phyloP scores from a whole-genome alignment of 2,329 filamentous ascomycete species.

The Gaeumannomyces tritici region DNA sequence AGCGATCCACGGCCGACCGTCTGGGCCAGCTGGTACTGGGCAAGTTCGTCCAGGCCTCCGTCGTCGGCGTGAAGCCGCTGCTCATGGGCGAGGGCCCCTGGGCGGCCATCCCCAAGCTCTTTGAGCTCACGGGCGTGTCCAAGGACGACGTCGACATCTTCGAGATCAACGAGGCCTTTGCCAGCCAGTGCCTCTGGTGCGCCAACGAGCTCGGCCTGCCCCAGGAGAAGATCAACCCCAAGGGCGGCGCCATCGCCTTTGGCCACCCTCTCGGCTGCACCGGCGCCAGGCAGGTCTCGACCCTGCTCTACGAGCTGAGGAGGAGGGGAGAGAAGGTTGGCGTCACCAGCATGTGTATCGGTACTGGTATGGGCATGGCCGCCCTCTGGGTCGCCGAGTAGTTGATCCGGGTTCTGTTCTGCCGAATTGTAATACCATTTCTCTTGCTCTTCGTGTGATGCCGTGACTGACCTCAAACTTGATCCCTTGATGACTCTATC shows the following conservation, averaged over 20 bases:
- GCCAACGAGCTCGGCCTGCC: conserved; percentile 79
- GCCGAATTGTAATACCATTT: background rate
- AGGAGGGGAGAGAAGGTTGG: conserved; percentile 78
- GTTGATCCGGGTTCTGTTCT: background rate
- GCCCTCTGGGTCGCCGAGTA: conserved; percentile 94
- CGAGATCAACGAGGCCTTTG: conserved; percentile 99
- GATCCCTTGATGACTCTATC: too few relatives aligned
- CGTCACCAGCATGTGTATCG: conserved; percentile 92
- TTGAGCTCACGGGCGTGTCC: conserved; percentile 75
- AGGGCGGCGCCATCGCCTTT: conserved; percentile 93
- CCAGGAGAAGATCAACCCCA: conserved; percentile 85
- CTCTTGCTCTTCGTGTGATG: background rate
- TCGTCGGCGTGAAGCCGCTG: conserved; percentile 83
- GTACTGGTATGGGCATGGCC: conserved; percentile 97
- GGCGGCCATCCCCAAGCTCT: conserved; percentile 88
- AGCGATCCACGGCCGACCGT: conserved; percentile 77
- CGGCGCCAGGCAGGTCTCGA: conserved; percentile 86
- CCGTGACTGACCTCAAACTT: background rate
- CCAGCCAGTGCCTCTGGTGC: conserved; percentile 89
- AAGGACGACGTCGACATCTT: conserved; percentile 92
- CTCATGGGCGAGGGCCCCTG: conserved; percentile 95
- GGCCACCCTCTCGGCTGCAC: conserved; percentile 93
- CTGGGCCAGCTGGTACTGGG: conserved; percentile 84
- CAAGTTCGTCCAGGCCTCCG: conserved; percentile 78
- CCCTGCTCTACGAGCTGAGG: conserved; percentile 81